Evolutionary conservation across 2,329 filamentous ascomycete species (phyloP).

Genomic region (Gremmenia infestans): DNA sequence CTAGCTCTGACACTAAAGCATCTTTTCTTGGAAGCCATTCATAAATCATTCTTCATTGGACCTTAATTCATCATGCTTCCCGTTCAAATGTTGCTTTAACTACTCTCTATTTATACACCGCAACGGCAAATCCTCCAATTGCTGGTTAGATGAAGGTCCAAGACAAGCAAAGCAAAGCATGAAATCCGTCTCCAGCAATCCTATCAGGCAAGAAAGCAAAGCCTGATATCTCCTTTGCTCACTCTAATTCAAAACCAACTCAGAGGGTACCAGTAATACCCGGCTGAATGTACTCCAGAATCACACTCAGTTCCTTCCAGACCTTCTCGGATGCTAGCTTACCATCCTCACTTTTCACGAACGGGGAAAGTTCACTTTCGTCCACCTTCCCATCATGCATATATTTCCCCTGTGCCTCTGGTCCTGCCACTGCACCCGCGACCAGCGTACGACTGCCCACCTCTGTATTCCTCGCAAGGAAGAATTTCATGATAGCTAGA

Average conservation of each 20-base stretch:
- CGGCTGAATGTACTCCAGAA: constrained; percentile 39
- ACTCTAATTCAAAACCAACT: neutral
- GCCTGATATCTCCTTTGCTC: too few relatives aligned
- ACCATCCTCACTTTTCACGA: constrained; percentile 38
- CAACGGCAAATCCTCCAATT: too few relatives aligned
- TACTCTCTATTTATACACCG: too few relatives aligned
- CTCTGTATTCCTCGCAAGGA: constrained; percentile 41
- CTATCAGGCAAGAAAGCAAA: too few relatives aligned
- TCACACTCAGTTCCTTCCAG: constrained; percentile 39
- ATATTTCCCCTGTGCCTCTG: constrained; percentile 43
- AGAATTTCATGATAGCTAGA: constrained; percentile 27
- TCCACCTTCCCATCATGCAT: constrained; percentile 34
- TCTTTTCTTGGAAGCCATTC: too few relatives aligned
- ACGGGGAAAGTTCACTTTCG: constrained; percentile 28
- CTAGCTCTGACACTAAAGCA: too few relatives aligned
- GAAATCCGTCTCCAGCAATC: too few relatives aligned
- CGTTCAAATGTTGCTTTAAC: too few relatives aligned
- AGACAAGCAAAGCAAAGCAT: too few relatives aligned
- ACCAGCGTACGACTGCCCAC: constrained; percentile 41
- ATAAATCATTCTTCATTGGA: too few relatives aligned
- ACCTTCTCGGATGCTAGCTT: constrained; percentile 34
- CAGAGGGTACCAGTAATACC: constrained; percentile 20
- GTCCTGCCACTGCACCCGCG: constrained; percentile 36
- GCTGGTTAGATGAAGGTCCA: too few relatives aligned
- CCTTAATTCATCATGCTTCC: too few relatives aligned